Conservation (phyloP, 1,139 yeast genomes). For the Yamadazyma spencermartinsiae region DNA sequence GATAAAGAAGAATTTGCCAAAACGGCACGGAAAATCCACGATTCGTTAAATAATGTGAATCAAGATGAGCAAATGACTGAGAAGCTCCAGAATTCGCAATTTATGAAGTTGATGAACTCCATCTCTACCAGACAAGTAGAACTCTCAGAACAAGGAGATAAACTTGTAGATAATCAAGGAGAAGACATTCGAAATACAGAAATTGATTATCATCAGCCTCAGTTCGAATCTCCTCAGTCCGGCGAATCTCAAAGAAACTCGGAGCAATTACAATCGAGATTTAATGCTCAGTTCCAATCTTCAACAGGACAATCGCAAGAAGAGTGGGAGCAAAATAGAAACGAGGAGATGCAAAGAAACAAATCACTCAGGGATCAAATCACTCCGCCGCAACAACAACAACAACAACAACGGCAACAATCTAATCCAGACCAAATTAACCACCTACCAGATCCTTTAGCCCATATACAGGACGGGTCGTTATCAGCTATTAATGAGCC, state of each 20-base stretch:
- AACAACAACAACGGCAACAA: conserved; percentile 10
- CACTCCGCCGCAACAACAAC: background rate
- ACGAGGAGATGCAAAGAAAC: background rate
- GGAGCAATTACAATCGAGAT: conserved; percentile 3
- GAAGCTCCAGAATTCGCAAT: conserved; percentile 40
- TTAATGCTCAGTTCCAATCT: conserved; percentile 4
- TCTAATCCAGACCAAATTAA: conserved; percentile 15
- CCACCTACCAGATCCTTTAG: conserved; percentile 47
- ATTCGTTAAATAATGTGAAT: conserved; percentile 26
- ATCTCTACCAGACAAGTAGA: conserved; percentile 41
- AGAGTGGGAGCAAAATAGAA: background rate
- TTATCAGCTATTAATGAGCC: conserved; percentile 31
- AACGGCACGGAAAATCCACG: conserved; percentile 40
- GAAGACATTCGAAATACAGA: conserved; percentile 27
- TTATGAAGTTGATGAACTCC: conserved; percentile 42
- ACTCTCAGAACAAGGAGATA: conserved; percentile 35
- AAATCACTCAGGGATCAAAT: too few species aligned
- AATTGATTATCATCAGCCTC: conserved; percentile 10
- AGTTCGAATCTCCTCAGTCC: conserved; percentile 4
- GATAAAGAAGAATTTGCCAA: conserved; percentile 44
- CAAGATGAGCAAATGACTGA: conserved; percentile 25
- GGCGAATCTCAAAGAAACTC: conserved; percentile 6
- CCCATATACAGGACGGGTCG: conserved; percentile 45
- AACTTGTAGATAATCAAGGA: conserved; percentile 33
- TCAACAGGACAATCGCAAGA: conserved; percentile 3